Evolutionary conservation across 176 grass and related monocot genomes (phyloP), one percentile per base, ranked within the genome.

Genomic region (Thalia dealbata): DNA sequence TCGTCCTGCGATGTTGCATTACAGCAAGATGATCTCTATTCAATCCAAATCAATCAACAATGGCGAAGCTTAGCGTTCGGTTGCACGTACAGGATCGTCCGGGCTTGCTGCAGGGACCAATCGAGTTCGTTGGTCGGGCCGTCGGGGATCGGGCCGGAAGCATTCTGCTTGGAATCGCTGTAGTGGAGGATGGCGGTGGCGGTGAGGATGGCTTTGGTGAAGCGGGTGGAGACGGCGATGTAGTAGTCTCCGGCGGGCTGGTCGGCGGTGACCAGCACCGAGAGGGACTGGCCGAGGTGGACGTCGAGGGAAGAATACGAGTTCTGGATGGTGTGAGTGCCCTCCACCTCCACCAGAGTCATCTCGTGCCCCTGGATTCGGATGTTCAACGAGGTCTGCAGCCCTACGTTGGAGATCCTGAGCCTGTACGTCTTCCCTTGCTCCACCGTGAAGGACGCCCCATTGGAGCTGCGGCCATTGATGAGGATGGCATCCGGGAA

Each of bases 311-410:
- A 90, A 52, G 58, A 59, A 70, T 92, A 96, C 0, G 52, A 19
- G 81, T 82, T 96, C 75, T 96, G 89, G 26, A 96, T 50, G 15
- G 93, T 96, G 80, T 92, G 89, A 1, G 81, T 96, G 44, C 93
- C 89, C 64, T 96, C 93, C 29, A 88, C 84, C 82, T 96, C 93
- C 3, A 92, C 86, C 16, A 96, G 82, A 28, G 77, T 86, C 84
- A 96, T 70, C 46, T 70, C 64, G 73, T 96, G 93, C 3, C 35
- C 82, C 10, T 89, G 70, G 67, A 96, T 81, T 69, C 60, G 76
- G 22, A 96, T 27, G 42, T 88, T 96, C 0, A 96, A 81, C 0
- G 93, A 86, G 76, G 55, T 90, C 65, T 78, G 78, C 24, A 96
- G 60, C 0, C 89, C 93, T 0, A 92, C 93, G 10, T 96, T 96